Conservation (phyloP, 2,329 filamentous ascomycete species). For the Diaporthe humulicola region DNA sequence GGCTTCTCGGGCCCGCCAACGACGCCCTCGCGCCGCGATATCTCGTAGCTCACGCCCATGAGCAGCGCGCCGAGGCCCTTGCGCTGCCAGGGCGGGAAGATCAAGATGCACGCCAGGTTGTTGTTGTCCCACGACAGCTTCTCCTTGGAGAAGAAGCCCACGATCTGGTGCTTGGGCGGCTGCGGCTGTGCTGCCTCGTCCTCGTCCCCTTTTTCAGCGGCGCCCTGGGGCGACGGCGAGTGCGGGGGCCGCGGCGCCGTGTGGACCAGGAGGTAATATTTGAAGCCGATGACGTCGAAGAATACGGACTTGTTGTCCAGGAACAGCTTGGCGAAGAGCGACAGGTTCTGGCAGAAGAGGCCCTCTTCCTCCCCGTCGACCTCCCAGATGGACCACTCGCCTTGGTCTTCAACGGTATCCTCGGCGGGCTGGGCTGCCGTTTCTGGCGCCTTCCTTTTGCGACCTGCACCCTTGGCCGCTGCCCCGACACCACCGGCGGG, state of each 20-base stretch:
- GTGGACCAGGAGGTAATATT: slow-evolving; percentile 93
- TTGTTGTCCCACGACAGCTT: slow-evolving; percentile 99
- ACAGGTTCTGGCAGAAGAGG: slow-evolving; percentile 94
- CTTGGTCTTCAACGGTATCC: slow-evolving; percentile 66
- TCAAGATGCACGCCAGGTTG: slow-evolving; percentile 94
- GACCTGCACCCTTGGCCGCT: slow-evolving; percentile 47
- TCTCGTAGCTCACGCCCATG: slow-evolving; percentile 94
- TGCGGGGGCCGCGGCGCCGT: slow-evolving; percentile 60
- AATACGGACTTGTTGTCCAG: slow-evolving; percentile 99
- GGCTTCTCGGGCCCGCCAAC: slow-evolving; percentile 96
- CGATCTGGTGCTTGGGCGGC: slow-evolving; percentile 67
- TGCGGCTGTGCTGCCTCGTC: slow-evolving; percentile 18
- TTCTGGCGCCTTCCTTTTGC: slow-evolving; percentile 53
- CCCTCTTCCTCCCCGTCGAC: slow-evolving; percentile 90
- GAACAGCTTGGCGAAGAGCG: slow-evolving; percentile 96
- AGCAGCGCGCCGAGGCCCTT: slow-evolving; percentile 89
- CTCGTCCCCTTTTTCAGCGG: not conserved
- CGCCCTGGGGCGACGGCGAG: not conserved
- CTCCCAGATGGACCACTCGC: slow-evolving; percentile 89
- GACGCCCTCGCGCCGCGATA: slow-evolving; percentile 84
- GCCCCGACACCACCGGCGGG: slow-evolving; percentile 41
- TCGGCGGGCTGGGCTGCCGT: slow-evolving; percentile 54
- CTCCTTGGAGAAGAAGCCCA: slow-evolving; percentile 99
- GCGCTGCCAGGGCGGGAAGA: slow-evolving; percentile 96
- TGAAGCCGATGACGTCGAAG: slow-evolving; percentile 94